Evolutionary conservation across 768 basidiomycete species (phyloP).

Genomic region (Cystofilobasidium macerans): DNA sequence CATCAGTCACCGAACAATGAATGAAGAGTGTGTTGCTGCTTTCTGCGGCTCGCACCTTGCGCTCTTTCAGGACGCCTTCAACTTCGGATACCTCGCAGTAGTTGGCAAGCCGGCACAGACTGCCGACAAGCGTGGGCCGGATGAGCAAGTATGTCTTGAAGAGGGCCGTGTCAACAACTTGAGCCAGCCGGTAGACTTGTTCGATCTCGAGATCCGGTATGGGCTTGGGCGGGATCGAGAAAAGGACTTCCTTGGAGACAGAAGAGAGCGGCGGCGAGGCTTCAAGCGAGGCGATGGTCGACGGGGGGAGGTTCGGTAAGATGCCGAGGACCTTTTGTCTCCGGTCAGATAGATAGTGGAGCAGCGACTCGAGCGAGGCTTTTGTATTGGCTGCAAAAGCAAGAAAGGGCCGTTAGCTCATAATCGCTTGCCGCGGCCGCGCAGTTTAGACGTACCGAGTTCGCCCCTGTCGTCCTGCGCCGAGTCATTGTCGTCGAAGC

Average conservation of each 20-base stretch:
- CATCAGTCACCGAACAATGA: not conserved
- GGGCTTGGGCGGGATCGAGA: slow-evolving; percentile 63
- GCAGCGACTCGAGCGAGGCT: slow-evolving; percentile 71
- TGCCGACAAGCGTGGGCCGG: slow-evolving; percentile 64
- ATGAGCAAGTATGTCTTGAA: slow-evolving; percentile 85
- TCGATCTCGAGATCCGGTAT: slow-evolving; percentile 63
- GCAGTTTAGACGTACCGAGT: slow-evolving; percentile 11
- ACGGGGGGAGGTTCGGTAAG: slow-evolving; percentile 48
- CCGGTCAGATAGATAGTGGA: slow-evolving; percentile 77
- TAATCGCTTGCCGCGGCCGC: too few species aligned
- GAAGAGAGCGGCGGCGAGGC: slow-evolving; percentile 51
- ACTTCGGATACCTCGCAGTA: slow-evolving; percentile 96
- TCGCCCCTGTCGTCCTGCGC: slow-evolving; percentile 6
- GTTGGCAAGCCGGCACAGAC: slow-evolving; percentile 79
- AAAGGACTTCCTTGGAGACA: slow-evolving; percentile 52
- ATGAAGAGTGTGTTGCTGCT: not conserved
- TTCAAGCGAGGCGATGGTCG: slow-evolving; percentile 43
- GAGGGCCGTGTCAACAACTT: slow-evolving; percentile 87
- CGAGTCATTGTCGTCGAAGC: not conserved
- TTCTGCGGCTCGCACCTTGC: slow-evolving; percentile 48
- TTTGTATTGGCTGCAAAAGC: slow-evolving; percentile 1
- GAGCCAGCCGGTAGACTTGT: slow-evolving; percentile 75
- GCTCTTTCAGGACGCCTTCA: slow-evolving; percentile 68
- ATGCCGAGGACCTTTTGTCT: slow-evolving; percentile 69
- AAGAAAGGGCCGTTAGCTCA: not conserved